Conservation (phyloP, 2,329 filamentous ascomycete species). For the Fusarium humuli region DNA sequence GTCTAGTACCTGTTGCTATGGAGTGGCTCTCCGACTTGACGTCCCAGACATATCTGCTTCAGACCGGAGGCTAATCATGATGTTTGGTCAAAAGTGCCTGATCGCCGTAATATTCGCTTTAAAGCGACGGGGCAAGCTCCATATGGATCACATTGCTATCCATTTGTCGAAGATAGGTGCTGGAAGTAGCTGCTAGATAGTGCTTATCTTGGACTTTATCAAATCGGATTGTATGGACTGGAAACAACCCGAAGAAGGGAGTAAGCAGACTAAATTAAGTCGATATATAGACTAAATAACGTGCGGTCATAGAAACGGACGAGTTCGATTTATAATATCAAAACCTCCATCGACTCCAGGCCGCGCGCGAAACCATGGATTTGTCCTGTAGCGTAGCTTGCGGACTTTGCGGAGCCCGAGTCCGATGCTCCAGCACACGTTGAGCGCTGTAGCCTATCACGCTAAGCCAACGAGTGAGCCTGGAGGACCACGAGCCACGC, state of each 20-base stretch:
- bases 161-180: background rate
- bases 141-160: background rate
- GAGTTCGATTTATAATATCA: slow-evolving; percentile 14
- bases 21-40: background rate
- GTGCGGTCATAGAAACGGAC: slow-evolving; percentile 3
- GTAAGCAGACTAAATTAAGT: slow-evolving; percentile 9
- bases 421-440: slow-evolving; percentile 18
- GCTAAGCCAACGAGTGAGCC: slow-evolving; percentile 3
- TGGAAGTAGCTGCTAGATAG: background rate
- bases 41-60: background rate
- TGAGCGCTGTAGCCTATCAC: slow-evolving; percentile 8
- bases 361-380: slow-evolving; percentile 9
- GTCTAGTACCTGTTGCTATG: background rate
- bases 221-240: background rate
- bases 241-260: background rate
- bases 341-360: background rate
- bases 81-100: background rate
- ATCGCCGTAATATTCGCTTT: background rate
- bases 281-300: background rate
- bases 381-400: slow-evolving; percentile 1
- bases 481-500: slow-evolving; percentile 17
- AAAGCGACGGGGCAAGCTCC: background rate
- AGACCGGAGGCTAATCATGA: background rate
- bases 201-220: background rate
- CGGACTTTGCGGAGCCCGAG: slow-evolving; percentile 38